phyloP scores from a whole-genome alignment of 2,329 filamentous ascomycete genomes.

The Chaetomiaceae sp. region DNA sequence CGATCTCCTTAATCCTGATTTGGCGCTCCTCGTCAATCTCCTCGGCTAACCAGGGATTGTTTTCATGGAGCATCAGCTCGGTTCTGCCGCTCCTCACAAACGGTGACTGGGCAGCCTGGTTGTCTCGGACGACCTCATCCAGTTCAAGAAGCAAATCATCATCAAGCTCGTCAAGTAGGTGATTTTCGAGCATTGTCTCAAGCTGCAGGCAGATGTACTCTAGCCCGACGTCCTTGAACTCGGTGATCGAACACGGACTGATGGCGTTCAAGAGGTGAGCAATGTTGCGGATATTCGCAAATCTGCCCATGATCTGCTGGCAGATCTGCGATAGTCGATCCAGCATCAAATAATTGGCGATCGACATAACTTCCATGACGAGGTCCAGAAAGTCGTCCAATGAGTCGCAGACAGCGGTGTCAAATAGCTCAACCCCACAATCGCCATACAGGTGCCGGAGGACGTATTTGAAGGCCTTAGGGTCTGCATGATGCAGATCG shows the following conservation, averaged over 20 bases:
- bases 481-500: conserved; percentile 76
- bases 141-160: conserved; percentile 77
- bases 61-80: conserved; percentile 61
- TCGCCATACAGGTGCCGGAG: conserved; percentile 81
- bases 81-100: conserved; percentile 72
- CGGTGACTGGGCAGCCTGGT: conserved; percentile 74
- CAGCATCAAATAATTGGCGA: conserved; percentile 93
- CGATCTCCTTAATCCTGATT: conserved; percentile 70
- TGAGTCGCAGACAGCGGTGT: conserved; percentile 64
- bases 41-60: conserved; percentile 57
- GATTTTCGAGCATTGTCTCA: conserved; percentile 88
- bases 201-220: conserved; percentile 91
- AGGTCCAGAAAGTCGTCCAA: conserved; percentile 83
- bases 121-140: conserved; percentile 72
- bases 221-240: conserved; percentile 82
- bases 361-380: conserved; percentile 84
- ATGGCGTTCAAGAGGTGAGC: conserved; percentile 81
- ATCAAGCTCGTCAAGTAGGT: conserved; percentile 79
- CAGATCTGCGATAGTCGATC: conserved; percentile 86
- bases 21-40: conserved; percentile 66
- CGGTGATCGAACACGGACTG: conserved; percentile 73
- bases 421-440: conserved; percentile 73
- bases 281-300: conserved; percentile 82
- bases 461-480: conserved; percentile 71
- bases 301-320: conserved; percentile 75